These are phyloP conservation scores for Aspergillus biplanus DNA, from an alignment of 495 filamentous ascomycete species.

Conservation along the genomic window DNA sequence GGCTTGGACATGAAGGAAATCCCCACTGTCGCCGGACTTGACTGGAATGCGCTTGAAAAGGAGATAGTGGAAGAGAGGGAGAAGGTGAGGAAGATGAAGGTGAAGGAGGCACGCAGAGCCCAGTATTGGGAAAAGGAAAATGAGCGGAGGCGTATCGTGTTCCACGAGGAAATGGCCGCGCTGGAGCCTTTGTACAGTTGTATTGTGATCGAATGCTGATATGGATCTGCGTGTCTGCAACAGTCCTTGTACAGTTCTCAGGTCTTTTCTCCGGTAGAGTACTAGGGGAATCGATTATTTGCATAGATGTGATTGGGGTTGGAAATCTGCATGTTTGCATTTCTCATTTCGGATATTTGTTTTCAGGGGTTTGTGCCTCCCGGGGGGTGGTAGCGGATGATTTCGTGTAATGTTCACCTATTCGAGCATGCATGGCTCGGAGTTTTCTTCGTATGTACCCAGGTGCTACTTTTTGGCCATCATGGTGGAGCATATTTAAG, in stretches of 20 bases:
- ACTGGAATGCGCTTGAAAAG: conserved; percentile 29
- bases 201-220: conserved; percentile 1
- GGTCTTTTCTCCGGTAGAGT: neutral
- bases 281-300: neutral
- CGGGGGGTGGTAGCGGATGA: neutral
- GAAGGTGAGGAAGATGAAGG: conserved; percentile 13
- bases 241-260: neutral
- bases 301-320: neutral
- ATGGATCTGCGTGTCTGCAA: neutral
- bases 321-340: neutral
- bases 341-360: conserved; percentile 6
- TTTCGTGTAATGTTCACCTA: neutral
- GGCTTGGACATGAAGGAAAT: conserved; percentile 15
- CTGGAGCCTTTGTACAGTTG: too few relatives aligned
- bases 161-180: neutral
- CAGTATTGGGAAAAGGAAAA: neutral
- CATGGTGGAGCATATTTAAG: neutral
- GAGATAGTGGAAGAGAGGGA: conserved; percentile 4
- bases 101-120: conserved; percentile 1
- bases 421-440: neutral
- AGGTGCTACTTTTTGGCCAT: neutral
- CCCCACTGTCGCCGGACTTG: conserved; percentile 26
- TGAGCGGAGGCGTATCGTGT: neutral
- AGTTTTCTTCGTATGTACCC: too few relatives aligned
- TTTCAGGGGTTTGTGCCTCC: neutral